Evolutionary conservation across 805 yeast species (phyloP), one percentile per base, ranked within the genome.

Genomic region (Candida maesae): DNA sequence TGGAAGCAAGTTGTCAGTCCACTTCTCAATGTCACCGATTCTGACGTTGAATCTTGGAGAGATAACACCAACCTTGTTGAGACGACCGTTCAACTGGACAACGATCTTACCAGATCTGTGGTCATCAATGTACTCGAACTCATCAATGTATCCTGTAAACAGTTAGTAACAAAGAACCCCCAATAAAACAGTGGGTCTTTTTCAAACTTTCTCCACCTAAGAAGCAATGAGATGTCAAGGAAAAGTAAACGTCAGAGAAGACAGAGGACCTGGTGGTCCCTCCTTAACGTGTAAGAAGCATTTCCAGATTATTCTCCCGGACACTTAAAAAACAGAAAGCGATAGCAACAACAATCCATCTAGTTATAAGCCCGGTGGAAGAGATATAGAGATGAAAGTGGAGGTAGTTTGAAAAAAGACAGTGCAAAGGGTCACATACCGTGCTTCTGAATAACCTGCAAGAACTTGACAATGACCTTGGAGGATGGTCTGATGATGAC

Each of bases 71-170:
- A 93, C 88, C 79, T 90, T 91, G 95, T 88, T 89, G 66, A 89
- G 80, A 79, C 97, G 86, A 73, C 97, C 97, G 82, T 87, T 89
- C 63, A 89, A 80, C 76, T 87, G 95, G 56, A 89, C 87, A 56
- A 90, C 96, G 58, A 89, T 85, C 84, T 89, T 89, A 65, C 96
- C 97, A 43, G 96, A 85, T 80, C 97, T 87, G 89, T 89, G 97
- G 79, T 89, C 96, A 67, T 89, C 97, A 62, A 89, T 89, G 82
- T 82, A 87, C 79, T 90, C 96, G 70, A 89, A 89, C 76, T 89
- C 97, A 65, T 89, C 96, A 77, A 89, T 90, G 91, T 89, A 89
- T 18, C 56, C 55, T 51, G 7, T 5, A 29, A 11, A 2, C 11
- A 15, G 50, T 46, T 46, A 45, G 42, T 33, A 39, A 32, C 35